Base-by-base conservation (phyloP, 2,329 filamentous ascomycete genomes). In the Hypoxylon sp. region DNA sequence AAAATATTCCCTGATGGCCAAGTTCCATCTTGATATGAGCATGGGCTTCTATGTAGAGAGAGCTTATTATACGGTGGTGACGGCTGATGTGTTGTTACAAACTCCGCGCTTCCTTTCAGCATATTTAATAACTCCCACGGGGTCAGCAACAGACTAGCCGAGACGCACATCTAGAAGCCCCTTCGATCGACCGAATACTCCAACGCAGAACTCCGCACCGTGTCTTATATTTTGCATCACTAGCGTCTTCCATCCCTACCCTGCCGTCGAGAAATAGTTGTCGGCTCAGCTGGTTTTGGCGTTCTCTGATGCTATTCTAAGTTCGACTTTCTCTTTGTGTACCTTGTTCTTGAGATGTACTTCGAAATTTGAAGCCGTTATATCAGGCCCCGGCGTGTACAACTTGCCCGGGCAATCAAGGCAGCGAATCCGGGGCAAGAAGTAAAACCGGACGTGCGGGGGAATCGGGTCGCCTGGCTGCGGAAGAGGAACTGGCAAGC, bases 351-450 rank as follows among this genome's bases (percentile, higher is more conserved):
- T 93, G 53, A 98, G 84, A 82, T 99, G 96, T 1, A 97, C 90
- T 81, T 97, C 93, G 70, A 99, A 99, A 77, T 97, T 97, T 50
- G 91, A 91, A 4, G 95, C 92, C 2, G 94, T 94, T 78, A 88
- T 92, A 24, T 91, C 93, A 0, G 94, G 94, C 0, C 94, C 93
- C 0, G 94, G 93, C 0, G 94, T 97, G 80, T 99, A 99, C 10
- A 97, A 84, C 80, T 98, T 98, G 31, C 93, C 94, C 0, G 94
- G 93, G 78, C 96, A 98, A 79, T 99, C 96, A 51, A 91, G 88
- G 79, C 96, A 99, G 65, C 93, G 88, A 70, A 99, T 98, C 55
- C 96, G 87, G 8, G 96, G 96, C 54, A 97, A 85, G 81, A 92
- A 98, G 81, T 92, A 92, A 73, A 91, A 93, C 75, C 91, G 92